A percentile compares a stretch with the other conserved stretches of the same genome.
These are phyloP conservation scores for Syncephalastrum sp. DNA, from an alignment of 371 early-diverging fungal genomes.

Conservation along the genomic window DNA sequence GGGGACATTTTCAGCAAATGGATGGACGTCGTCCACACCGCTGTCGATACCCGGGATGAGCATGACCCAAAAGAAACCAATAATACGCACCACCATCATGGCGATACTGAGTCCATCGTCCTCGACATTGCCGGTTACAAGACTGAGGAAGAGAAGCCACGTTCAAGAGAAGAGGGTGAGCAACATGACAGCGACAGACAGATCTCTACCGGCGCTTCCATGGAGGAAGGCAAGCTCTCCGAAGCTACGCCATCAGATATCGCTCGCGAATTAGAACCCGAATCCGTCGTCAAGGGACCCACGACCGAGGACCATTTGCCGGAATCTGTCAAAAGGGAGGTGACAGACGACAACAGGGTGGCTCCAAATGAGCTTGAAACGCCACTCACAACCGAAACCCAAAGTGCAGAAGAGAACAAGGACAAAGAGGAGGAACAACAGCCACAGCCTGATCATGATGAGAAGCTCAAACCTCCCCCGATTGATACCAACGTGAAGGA, in stretches of 20 bases:
- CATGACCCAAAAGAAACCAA: slow-evolving; percentile 19
- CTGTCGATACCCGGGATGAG: slow-evolving; percentile 17
- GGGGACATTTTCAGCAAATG: slow-evolving; percentile 40
- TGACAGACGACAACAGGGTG: no score
- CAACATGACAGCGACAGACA: slow-evolving; percentile 44
- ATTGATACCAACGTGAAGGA: no score
- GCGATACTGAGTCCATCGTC: slow-evolving; percentile 41
- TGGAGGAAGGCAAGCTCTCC: no score
- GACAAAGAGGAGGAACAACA: not conserved
- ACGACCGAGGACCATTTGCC: no score
- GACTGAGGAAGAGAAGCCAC: slow-evolving; percentile 32
- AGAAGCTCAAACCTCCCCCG: not conserved
- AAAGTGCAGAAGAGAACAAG: not conserved
- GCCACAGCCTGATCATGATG: not conserved
- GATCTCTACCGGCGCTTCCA: no score
- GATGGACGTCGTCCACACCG: slow-evolving; percentile 48
- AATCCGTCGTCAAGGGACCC: no score
- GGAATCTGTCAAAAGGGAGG: no score
- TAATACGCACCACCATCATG: slow-evolving; percentile 15
- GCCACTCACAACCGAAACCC: not conserved
- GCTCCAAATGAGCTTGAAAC: not conserved
- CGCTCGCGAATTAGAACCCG: no score
- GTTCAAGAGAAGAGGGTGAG: slow-evolving; percentile 23
- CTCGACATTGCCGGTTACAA: slow-evolving; percentile 66
- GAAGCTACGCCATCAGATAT: no score